These are phyloP conservation scores for Suillus brevipes DNA, from an alignment of 768 basidiomycete species.

Conservation along the genomic window DNA sequence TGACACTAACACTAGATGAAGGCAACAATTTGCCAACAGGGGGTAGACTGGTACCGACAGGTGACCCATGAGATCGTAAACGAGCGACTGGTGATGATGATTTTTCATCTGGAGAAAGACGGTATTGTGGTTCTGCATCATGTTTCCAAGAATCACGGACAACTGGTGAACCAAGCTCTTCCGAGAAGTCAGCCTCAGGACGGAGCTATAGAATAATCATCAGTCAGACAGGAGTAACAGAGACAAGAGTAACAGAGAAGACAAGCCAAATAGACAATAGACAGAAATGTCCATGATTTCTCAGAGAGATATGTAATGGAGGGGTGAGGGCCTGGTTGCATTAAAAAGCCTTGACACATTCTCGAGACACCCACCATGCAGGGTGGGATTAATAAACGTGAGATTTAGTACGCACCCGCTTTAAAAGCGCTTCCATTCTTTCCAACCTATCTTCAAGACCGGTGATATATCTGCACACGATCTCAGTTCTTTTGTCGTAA, in stretches of 20 bases:
- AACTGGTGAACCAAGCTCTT: conserved; percentile 62
- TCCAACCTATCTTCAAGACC: conserved; percentile 61
- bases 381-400: background rate
- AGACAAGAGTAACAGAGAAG: background rate
- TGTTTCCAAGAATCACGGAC: conserved; percentile 64
- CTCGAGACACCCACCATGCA: background rate
- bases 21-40: conserved; percentile 10
- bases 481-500: conserved; percentile 4
- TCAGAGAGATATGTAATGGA: background rate
- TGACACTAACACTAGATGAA: conserved; percentile 12
- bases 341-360: background rate
- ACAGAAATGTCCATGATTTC: background rate
- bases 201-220: conserved; percentile 45
- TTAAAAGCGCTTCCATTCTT: conserved; percentile 53
- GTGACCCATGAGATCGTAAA: conserved; percentile 17
- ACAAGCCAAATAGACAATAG: background rate
- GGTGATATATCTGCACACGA: conserved; percentile 49
- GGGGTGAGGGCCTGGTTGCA: background rate
- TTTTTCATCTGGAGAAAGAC: conserved; percentile 21
- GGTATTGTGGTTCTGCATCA: conserved; percentile 21
- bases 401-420: conserved; percentile 43
- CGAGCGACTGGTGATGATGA: conserved; percentile 21
- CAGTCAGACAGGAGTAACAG: background rate
- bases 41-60: conserved; percentile 8
- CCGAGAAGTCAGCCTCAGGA: conserved; percentile 61